Conservation (phyloP, 139 green algal species). For the Volvox africanus region DNA sequence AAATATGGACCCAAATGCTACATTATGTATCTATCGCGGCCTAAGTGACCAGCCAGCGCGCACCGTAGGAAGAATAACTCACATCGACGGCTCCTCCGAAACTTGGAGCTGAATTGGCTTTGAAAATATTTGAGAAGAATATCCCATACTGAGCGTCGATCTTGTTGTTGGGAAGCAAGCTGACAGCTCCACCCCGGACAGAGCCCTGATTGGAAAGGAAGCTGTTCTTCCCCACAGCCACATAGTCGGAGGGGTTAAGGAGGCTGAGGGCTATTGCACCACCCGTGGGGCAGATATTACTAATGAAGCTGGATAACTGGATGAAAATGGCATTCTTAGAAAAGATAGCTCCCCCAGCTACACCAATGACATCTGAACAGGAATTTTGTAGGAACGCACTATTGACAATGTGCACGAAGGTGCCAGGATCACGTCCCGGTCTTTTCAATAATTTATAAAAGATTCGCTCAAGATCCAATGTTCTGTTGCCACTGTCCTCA, state of each 20-base stretch:
- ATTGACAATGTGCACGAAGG: background rate
- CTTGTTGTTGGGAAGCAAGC: background rate
- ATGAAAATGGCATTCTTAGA: too few relatives aligned
- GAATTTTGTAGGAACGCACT: background rate
- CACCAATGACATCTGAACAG: background rate
- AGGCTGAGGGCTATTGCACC: background rate
- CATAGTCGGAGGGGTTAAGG: background rate
- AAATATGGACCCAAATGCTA: too few relatives aligned
- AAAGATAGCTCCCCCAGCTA: too few relatives aligned
- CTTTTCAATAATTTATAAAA: too few relatives aligned
- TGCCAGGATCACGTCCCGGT: too few relatives aligned
- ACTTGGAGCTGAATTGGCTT: background rate
- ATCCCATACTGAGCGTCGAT: background rate
- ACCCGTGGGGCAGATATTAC: slow-evolving; percentile 2
- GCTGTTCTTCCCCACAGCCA: background rate
- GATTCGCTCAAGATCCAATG: too few relatives aligned
- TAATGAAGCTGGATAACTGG: background rate
- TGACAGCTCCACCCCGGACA: background rate
- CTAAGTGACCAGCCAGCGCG: too few relatives aligned
- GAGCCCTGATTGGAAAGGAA: background rate
- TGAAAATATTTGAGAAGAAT: background rate
- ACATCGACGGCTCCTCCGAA: background rate
- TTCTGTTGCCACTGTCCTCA: too few relatives aligned
- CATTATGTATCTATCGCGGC: too few relatives aligned
- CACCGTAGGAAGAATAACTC: too few relatives aligned